These are phyloP conservation scores for Acanthamoeba healyi DNA, from an alignment of 208 protist species.

Conservation along the genomic window DNA sequence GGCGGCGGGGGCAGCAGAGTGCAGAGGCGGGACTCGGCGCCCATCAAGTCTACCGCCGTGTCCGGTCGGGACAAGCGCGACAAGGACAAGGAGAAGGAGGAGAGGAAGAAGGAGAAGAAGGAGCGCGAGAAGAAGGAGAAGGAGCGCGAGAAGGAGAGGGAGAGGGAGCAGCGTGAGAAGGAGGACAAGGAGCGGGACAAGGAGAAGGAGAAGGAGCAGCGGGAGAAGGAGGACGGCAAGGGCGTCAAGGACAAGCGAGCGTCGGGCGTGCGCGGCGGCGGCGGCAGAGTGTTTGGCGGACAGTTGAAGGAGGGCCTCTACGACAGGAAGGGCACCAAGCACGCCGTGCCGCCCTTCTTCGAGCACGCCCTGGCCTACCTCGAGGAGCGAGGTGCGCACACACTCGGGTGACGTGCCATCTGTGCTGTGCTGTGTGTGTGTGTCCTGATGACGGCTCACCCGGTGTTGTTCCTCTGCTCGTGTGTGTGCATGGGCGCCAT, in stretches of 20 bases:
- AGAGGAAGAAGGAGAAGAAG: slow-evolving; percentile 22
- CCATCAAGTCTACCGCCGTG: no score
- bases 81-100: slow-evolving; percentile 32
- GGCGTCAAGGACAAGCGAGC: background rate
- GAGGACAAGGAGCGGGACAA: background rate
- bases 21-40: background rate
- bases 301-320: slow-evolving; percentile 39
- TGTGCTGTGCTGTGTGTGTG: background rate
- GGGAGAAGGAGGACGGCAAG: slow-evolving; percentile 1
- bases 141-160: background rate
- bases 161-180: background rate
- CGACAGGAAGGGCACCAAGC: slow-evolving; percentile 42
- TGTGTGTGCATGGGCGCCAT: no score
- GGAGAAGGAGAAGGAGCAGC: slow-evolving; percentile 5
- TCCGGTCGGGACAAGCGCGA: background rate
- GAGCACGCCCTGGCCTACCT: slow-evolving; percentile 18
- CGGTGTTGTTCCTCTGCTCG: no score
- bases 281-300: background rate
- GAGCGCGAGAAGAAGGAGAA: slow-evolving; percentile 30
- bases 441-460: background rate
- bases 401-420: no score
- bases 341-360: slow-evolving; percentile 58
- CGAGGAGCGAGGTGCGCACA: background rate
- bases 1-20: background rate
- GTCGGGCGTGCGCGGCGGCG: background rate